Evolutionary conservation across 75 land plant genomes (phyloP), one percentile per base, ranked within the genome.

Genomic region (Picea glauca): DNA sequence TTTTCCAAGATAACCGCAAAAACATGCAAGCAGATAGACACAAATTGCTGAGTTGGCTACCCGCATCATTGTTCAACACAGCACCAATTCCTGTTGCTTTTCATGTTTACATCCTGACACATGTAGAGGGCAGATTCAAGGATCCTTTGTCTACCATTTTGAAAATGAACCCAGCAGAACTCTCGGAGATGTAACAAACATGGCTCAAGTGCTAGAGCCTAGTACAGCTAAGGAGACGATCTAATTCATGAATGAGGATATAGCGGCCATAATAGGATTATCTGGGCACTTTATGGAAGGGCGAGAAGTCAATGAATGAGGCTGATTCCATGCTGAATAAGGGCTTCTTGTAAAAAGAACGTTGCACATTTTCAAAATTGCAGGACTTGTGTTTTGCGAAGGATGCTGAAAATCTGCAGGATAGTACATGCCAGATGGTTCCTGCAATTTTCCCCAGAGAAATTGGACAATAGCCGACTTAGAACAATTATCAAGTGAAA

Each of bases 261-360:
- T 66, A 30, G 43, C 70, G 35, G 13, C 70, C 43, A 66, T 66
- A 66, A 66, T 35, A 17, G 70, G 70, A 66, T 66, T 66, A 13
- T 66, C 18, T 35, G 70, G 13, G 33, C 70, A 15, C 35, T 67
- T 18, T 67, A 15, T 67, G 72, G 72, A 38, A 32, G 46, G 72
- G 13, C 72, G 43, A 15, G 15, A 67, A 31, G 6, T 15, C 33
- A 67, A 67, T 33, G 72, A 67, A 67, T 67, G 43, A 67, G 72
- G 72, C 72, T 8, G 35, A 38, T 67, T 67, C 72, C 72, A 67
- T 67, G 72, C 56, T 50, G 56, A 9, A 50, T 50, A 9, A 50
- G 56, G 11, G 56, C 56, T 50, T 50, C 56, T 67, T 18, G 4
- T 38, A 67, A 67, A 67, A 67, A 67, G 72, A 33, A 35, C 72